A percentile compares a stretch with the other conserved stretches of the same genome.
These are phyloP conservation scores for Linum lewisii DNA, from an alignment of 345 rosid species.

Conservation along the genomic window DNA sequence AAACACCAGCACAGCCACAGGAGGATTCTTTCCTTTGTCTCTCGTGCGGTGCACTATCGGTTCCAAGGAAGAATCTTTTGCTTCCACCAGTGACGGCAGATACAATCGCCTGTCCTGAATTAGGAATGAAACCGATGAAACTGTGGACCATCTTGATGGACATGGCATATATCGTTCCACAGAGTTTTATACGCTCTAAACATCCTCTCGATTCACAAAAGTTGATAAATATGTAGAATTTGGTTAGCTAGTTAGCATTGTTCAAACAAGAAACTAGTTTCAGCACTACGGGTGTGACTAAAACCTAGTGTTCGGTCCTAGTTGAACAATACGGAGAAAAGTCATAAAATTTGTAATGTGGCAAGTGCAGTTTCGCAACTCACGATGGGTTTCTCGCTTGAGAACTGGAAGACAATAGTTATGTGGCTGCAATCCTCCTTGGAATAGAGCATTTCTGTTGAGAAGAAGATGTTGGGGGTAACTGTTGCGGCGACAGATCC, in stretches of 20 bases:
- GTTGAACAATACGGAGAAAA: too few relatives aligned
- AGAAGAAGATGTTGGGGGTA: constrained; percentile 91
- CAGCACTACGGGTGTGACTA: too few relatives aligned
- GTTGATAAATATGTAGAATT: too few relatives aligned
- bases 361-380: constrained; percentile 7
- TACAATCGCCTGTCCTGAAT: constrained; percentile 73
- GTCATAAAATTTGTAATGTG: background rate
- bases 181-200: too few relatives aligned
- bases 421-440: constrained; percentile 92
- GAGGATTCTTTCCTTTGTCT: constrained; percentile 62
- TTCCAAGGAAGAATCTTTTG: constrained; percentile 81
- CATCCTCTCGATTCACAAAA: too few relatives aligned
- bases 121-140: constrained; percentile 5
- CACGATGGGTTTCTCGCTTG: constrained; percentile 86
- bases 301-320: too few relatives aligned
- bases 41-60: constrained; percentile 99
- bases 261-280: too few relatives aligned
- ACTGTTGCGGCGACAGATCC: constrained; percentile 84
- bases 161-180: too few relatives aligned
- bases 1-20: constrained; percentile 92
- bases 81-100: constrained; percentile 90
- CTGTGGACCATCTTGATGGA: background rate
- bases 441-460: constrained; percentile 81
- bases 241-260: too few relatives aligned
- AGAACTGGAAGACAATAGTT: constrained; percentile 92